Conservation (phyloP, 768 basidiomycete genomes). For the Pulveroboletus sp. region DNA sequence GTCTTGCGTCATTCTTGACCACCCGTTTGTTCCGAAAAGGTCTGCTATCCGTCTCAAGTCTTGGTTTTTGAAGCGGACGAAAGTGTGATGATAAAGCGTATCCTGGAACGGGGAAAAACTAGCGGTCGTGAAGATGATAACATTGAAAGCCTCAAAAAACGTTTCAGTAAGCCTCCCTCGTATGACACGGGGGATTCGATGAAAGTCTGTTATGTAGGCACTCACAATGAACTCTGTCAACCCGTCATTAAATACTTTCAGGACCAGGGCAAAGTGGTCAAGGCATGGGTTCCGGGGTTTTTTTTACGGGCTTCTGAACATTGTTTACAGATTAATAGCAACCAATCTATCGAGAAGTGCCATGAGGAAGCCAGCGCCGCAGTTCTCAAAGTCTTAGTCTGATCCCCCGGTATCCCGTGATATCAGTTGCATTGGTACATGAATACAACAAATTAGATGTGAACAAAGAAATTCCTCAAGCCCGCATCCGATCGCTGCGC, state of each 20-base stretch:
- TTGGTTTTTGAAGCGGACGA: conserved; percentile 88
- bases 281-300: conserved; percentile 46
- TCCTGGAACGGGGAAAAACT: conserved; percentile 89
- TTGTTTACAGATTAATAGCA: conserved; percentile 59
- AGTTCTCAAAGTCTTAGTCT: conserved; percentile 48
- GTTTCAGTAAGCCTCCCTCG: conserved; percentile 67
- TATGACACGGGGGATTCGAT: not conserved
- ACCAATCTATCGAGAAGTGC: conserved; percentile 67
- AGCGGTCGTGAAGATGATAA: conserved; percentile 97
- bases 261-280: conserved; percentile 64
- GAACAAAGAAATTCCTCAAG: conserved; percentile 41
- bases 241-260: conserved; percentile 89
- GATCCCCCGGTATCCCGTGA: conserved; percentile 8
- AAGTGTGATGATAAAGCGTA: conserved; percentile 79
- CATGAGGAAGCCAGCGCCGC: conserved; percentile 56
- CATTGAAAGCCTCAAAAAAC: conserved; percentile 87
- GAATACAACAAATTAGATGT: conserved; percentile 31
- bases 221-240: conserved; percentile 86
- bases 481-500: conserved; percentile 33
- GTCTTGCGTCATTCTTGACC: not conserved
- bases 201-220: conserved; percentile 43
- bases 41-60: conserved; percentile 77
- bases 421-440: not conserved
- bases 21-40: conserved; percentile 39
- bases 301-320: not conserved